phyloP scores from a whole-genome alignment of 208 protist species.

The Borovskyia barvae region DNA sequence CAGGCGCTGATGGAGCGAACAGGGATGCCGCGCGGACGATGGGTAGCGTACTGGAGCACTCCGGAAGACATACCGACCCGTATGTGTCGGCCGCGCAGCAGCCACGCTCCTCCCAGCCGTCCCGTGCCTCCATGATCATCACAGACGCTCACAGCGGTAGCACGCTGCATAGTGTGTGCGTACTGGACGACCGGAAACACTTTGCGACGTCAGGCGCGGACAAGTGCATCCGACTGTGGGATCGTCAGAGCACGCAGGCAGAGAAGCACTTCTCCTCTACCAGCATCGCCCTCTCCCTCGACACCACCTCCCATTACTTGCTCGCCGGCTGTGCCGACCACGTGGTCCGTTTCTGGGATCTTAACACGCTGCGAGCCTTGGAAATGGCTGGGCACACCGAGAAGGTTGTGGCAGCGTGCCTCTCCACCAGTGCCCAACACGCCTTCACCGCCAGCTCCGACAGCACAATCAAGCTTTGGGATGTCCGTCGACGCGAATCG shows the following conservation, averaged over 20 bases:
- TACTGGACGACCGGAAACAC: conserved; percentile 29
- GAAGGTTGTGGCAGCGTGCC: conserved; percentile 60
- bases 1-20: neutral
- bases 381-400: conserved; percentile 69
- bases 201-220: conserved; percentile 55
- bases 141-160: conserved; percentile 39
- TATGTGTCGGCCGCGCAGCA: neutral
- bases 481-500: conserved; percentile 33
- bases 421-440: conserved; percentile 50
- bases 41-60: neutral
- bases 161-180: conserved; percentile 37
- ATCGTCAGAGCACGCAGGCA: conserved; percentile 20
- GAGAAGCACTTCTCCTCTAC: conserved; percentile 33
- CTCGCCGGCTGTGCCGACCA: conserved; percentile 66
- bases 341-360: conserved; percentile 66
- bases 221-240: conserved; percentile 57
- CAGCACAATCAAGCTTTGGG: conserved; percentile 74
- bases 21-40: neutral
- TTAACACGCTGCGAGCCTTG: conserved; percentile 41
- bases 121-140: conserved; percentile 21
- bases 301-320: conserved; percentile 52
- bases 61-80: conserved; percentile 3
- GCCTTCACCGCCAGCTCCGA: conserved; percentile 71
- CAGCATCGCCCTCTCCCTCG: conserved; percentile 46
- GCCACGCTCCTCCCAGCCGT: conserved; percentile 12